Percentiles rank a stretch among this genome's conserved stretches.
These are phyloP conservation scores for Marasmius tenuissimus DNA, from an alignment of 1,284 basidiomycete genomes.

Conservation along the genomic window DNA sequence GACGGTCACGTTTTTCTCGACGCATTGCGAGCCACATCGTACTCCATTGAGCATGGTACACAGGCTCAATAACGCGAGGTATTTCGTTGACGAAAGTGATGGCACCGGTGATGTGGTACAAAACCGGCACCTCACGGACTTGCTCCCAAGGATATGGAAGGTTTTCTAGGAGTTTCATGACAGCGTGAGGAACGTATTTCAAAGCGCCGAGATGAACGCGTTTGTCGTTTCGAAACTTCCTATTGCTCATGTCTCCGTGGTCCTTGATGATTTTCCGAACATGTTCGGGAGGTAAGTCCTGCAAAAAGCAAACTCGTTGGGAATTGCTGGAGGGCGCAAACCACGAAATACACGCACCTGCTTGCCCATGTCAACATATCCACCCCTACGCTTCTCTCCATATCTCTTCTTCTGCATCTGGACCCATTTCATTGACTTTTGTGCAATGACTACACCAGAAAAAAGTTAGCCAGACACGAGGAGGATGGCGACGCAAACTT, in stretches of 20 bases:
- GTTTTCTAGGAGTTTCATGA: conserved; percentile 99
- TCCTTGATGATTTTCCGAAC: conserved; percentile 98
- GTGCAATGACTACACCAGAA: conserved; percentile 49
- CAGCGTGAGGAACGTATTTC: conserved; percentile 99
- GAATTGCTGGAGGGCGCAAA: conserved; percentile 13
- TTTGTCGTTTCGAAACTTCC: conserved; percentile 98
- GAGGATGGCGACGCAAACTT: conserved; percentile 11
- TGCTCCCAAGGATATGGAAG: conserved; percentile 99
- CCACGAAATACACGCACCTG: conserved; percentile 54
- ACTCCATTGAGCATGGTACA: conserved; percentile 99
- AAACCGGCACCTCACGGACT: conserved; percentile 94
- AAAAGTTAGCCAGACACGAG: conserved; percentile 27
- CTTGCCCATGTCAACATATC: conserved; percentile 91
- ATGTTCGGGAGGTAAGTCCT: conserved; percentile 92
- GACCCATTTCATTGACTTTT: conserved; percentile 92
- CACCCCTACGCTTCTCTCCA: conserved; percentile 86
- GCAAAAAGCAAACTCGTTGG: conserved; percentile 18
- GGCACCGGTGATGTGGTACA: conserved; percentile 99
- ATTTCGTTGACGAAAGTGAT: conserved; percentile 99
- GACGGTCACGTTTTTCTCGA: conserved; percentile 96
- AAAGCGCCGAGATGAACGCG: conserved; percentile 97
- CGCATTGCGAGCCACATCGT: conserved; percentile 99
- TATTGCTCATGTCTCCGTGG: conserved; percentile 95
- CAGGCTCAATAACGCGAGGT: conserved; percentile 93
- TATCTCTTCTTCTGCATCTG: conserved; percentile 92